phyloP scores from a whole-genome alignment of 805 yeast genomes.

The Kazachstania kunashirensis region DNA sequence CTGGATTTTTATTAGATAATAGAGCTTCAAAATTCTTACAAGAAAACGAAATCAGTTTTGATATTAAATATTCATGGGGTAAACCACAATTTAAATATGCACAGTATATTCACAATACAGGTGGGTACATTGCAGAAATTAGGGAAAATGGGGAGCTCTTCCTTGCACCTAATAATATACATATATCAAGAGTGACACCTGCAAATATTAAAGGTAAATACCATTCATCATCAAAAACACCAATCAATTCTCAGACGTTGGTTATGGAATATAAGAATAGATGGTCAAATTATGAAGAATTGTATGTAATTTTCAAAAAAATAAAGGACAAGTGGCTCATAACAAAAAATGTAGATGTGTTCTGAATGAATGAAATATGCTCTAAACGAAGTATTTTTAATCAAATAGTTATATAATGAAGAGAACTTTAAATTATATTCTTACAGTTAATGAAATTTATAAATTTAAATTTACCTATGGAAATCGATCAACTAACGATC shows the following conservation, averaged over 20 bases:
- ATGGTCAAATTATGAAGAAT: slow-evolving; percentile 43
- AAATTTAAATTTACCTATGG: too few species aligned
- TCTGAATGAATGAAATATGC: too few species aligned
- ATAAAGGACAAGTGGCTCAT: slow-evolving; percentile 43
- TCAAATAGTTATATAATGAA: not conserved
- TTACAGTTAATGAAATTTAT: too few species aligned
- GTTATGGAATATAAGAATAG: slow-evolving; percentile 58
- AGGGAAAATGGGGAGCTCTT: slow-evolving; percentile 69
- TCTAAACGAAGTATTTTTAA: too few species aligned
- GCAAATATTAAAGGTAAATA: slow-evolving; percentile 27
- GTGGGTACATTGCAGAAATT: slow-evolving; percentile 82
- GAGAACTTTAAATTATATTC: too few species aligned
- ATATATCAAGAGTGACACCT: slow-evolving; percentile 62
- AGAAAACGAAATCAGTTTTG: slow-evolving; percentile 40
- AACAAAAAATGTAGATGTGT: slow-evolving; percentile 27
- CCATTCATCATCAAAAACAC: slow-evolving; percentile 26
- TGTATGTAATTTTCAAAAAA: slow-evolving; percentile 46
- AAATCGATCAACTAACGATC: slow-evolving; percentile 19
- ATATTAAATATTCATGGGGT: slow-evolving; percentile 87
- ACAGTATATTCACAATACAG: slow-evolving; percentile 84
- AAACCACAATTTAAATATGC: slow-evolving; percentile 69
- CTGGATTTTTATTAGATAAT: slow-evolving; percentile 76
- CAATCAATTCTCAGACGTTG: slow-evolving; percentile 60
- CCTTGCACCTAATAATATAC: slow-evolving; percentile 80
- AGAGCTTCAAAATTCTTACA: slow-evolving; percentile 59